phyloP scores from a whole-genome alignment of 257 asterid species.

The Solanum ossicruentum region DNA sequence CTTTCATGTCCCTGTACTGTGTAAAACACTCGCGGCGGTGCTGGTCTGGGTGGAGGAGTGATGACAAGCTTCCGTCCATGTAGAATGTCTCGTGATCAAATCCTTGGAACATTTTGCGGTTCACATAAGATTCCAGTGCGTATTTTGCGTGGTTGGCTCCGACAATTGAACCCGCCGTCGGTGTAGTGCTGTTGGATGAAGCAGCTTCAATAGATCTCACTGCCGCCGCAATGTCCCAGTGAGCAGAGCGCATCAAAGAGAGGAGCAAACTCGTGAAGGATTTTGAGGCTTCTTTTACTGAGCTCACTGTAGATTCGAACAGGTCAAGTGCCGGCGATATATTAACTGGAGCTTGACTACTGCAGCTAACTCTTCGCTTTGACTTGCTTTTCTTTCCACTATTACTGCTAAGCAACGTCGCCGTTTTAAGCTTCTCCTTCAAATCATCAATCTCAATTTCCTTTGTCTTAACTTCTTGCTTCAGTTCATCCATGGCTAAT shows the following conservation, averaged over 20 bases:
- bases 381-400: slow-evolving; percentile 55
- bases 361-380: slow-evolving; percentile 58
- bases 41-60: slow-evolving; percentile 77
- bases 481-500: slow-evolving; percentile 74
- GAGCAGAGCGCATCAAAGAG: slow-evolving; percentile 85
- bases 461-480: slow-evolving; percentile 61
- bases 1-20: slow-evolving; percentile 83
- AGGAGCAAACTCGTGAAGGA: slow-evolving; percentile 74
- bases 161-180: slow-evolving; percentile 35
- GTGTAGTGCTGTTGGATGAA: slow-evolving; percentile 19
- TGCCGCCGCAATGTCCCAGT: slow-evolving; percentile 90
- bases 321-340: slow-evolving; percentile 65
- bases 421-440: slow-evolving; percentile 67
- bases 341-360: slow-evolving; percentile 62
- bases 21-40: slow-evolving; percentile 85
- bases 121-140: slow-evolving; percentile 73
- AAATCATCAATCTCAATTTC: slow-evolving; percentile 50
- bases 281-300: slow-evolving; percentile 64
- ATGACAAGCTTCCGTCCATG: slow-evolving; percentile 90
- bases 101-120: slow-evolving; percentile 81
- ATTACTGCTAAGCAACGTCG: slow-evolving; percentile 32
- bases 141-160: slow-evolving; percentile 78
- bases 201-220: slow-evolving; percentile 92
- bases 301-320: slow-evolving; percentile 56
- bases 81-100: slow-evolving; percentile 94